Percentiles rank a stretch among this genome's conserved stretches.
Evolutionary conservation across 345 rosid species (phyloP).

Genomic region (Diplotaxis tenuifolia): DNA sequence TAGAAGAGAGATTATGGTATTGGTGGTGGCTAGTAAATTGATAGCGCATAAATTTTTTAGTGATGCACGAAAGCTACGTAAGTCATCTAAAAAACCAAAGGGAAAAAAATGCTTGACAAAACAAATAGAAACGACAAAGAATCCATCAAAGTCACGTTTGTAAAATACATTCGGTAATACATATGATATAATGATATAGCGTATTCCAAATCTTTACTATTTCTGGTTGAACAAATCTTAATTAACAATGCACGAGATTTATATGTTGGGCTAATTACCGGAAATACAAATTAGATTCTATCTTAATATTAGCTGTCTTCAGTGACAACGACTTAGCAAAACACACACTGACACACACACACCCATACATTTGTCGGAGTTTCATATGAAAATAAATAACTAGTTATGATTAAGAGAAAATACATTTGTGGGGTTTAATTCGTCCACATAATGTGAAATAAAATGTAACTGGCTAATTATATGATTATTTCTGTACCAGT

Average conservation of each 20-base stretch:
- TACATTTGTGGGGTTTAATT: neutral
- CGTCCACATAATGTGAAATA: neutral
- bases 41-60: neutral
- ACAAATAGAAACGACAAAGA: neutral
- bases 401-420: neutral
- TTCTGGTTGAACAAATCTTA: neutral
- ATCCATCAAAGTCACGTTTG: neutral
- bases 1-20: too few species aligned
- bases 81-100: neutral
- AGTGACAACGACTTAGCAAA: neutral
- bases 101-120: neutral
- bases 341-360: neutral
- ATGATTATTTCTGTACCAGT: neutral
- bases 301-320: conserved; percentile 1
- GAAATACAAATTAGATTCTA: neutral
- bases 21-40: neutral
- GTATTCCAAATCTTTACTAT: neutral
- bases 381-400: neutral
- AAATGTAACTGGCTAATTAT: neutral
- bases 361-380: neutral
- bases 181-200: neutral
- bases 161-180: neutral
- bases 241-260: neutral
- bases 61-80: neutral
- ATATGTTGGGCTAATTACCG: neutral